Evolutionary conservation across 2,329 filamentous ascomycete genomes (phyloP).

Genomic region (Waltergamsia citrina): DNA sequence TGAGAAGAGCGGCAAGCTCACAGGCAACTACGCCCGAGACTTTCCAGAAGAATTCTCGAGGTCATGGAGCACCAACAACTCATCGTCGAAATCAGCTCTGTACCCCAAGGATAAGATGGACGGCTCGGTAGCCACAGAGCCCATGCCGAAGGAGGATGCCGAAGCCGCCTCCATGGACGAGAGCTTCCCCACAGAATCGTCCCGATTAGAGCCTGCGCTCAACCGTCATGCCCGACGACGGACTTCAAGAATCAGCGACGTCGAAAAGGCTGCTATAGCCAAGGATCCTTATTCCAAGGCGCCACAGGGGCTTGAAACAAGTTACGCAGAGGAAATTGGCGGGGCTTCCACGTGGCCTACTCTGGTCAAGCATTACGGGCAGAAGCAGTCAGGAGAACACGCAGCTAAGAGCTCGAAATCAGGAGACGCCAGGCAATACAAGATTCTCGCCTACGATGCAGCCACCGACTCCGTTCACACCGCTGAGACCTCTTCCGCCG

Average conservation of each 20-base stretch:
- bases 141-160: constrained; percentile 12
- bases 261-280: constrained; percentile 7
- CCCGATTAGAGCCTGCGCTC: constrained; percentile 18
- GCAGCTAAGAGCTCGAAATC: constrained; percentile 3
- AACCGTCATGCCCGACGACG: constrained; percentile 11
- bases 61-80: constrained; percentile 26
- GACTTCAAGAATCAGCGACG: constrained; percentile 1
- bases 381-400: not conserved
- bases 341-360: constrained; percentile 22
- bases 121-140: not conserved
- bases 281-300: constrained; percentile 31
- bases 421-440: constrained; percentile 32
- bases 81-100: constrained; percentile 13
- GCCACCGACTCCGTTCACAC: constrained; percentile 45
- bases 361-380: constrained; percentile 20
- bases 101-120: constrained; percentile 10
- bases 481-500: constrained; percentile 50
- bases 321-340: constrained; percentile 32
- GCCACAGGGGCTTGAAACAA: constrained; percentile 37
- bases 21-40: constrained; percentile 38
- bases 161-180: constrained; percentile 29
- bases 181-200: constrained; percentile 21
- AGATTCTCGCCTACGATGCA: constrained; percentile 57
- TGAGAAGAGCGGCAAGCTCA: constrained; percentile 16
- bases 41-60: constrained; percentile 41